These are phyloP conservation scores for Plasmopara halstedii DNA, from an alignment of 352 stramenopile genomes.

Conservation along the genomic window DNA sequence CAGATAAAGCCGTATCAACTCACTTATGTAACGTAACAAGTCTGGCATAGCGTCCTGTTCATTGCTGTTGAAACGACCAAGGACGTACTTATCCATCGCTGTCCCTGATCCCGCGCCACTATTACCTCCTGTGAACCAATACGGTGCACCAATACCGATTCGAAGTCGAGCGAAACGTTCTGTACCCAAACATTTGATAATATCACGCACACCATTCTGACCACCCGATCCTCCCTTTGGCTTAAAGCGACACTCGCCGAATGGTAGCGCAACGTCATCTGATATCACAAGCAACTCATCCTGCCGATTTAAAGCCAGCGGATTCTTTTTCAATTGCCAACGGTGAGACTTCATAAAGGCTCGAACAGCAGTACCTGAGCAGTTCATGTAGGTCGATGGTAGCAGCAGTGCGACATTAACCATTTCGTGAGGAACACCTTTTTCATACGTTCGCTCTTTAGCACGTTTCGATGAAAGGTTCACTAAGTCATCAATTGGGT, in stretches of 20 bases:
- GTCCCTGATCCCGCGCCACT: slow-evolving; percentile 64
- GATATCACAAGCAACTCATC: slow-evolving; percentile 80
- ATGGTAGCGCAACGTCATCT: slow-evolving; percentile 76
- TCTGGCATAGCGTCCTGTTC: slow-evolving; percentile 65
- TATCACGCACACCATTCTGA: slow-evolving; percentile 76
- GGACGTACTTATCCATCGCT: slow-evolving; percentile 77
- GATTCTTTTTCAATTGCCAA: slow-evolving; percentile 82
- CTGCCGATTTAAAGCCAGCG: slow-evolving; percentile 66
- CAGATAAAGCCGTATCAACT: slow-evolving; percentile 73
- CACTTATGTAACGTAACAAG: slow-evolving; percentile 60
- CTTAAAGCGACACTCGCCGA: slow-evolving; percentile 79
- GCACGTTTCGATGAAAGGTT: slow-evolving; percentile 63
- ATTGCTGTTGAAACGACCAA: slow-evolving; percentile 66
- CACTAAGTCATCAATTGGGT: slow-evolving; percentile 66
- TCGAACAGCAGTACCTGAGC: slow-evolving; percentile 63
- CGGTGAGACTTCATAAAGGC: slow-evolving; percentile 74
- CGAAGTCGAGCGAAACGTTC: slow-evolving; percentile 81
- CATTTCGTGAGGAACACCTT: slow-evolving; percentile 61
- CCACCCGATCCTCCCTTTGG: slow-evolving; percentile 63
- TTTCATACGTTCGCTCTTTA: slow-evolving; percentile 63
- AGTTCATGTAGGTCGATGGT: slow-evolving; percentile 83
- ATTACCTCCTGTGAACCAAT: slow-evolving; percentile 69
- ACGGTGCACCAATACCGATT: slow-evolving; percentile 65
- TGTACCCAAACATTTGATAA: slow-evolving; percentile 77
- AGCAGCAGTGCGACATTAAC: slow-evolving; percentile 75